Conservation (phyloP, 768 basidiomycete genomes). For the Nidula microcarpa region DNA sequence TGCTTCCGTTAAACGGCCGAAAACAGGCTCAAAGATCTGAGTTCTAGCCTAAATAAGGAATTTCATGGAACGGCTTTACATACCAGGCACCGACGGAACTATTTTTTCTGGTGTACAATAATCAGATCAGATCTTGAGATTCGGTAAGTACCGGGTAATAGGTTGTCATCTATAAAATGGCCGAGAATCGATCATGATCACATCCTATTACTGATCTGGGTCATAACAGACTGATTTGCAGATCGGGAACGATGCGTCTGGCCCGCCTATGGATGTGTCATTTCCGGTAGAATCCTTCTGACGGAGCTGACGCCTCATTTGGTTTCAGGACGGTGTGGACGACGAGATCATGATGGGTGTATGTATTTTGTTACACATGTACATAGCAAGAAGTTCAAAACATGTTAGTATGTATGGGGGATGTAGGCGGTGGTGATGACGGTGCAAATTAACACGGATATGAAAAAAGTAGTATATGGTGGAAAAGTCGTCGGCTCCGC, state of each 20-base stretch:
- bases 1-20: neutral
- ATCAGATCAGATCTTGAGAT: conserved; percentile 10
- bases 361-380: no score
- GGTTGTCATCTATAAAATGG: conserved; percentile 14
- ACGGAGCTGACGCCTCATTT: neutral
- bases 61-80: neutral
- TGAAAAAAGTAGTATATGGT: no score
- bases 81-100: conserved; percentile 29
- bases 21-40: neutral
- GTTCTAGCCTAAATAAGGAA: neutral
- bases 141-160: conserved; percentile 12
- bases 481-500: no score
- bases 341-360: no score
- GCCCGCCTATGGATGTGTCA: neutral
- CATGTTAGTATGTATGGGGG: no score
- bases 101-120: conserved; percentile 5
- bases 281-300: conserved; percentile 1
- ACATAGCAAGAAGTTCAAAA: no score
- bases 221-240: conserved; percentile 19
- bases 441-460: no score
- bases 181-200: conserved; percentile 35
- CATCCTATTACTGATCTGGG: conserved; percentile 7
- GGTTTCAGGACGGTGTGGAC: no score
- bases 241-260: conserved; percentile 11
- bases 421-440: no score